phyloP scores from a whole-genome alignment of 106 monocot genomes.

The Triglochin maritima region DNA sequence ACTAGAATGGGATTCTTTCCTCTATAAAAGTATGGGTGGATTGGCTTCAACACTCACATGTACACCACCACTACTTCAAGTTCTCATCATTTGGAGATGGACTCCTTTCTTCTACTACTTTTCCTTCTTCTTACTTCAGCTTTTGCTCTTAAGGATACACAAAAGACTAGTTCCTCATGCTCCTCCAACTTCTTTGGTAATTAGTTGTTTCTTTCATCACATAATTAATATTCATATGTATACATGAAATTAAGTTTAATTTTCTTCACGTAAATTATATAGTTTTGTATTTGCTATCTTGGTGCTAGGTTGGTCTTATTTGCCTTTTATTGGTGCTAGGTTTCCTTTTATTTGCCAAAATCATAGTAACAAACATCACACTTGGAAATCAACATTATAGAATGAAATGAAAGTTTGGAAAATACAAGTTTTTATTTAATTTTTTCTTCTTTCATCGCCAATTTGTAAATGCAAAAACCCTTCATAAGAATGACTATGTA shows the following conservation, averaged over 20 bases:
- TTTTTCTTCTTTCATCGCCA: no score
- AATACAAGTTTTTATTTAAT: no score
- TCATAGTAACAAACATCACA: neutral
- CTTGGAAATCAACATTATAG: no score
- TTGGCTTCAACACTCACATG: no score
- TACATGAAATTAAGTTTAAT: no score
- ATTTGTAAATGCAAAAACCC: no score
- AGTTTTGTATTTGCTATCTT: neutral
- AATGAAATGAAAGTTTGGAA: no score
- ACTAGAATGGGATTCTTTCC: no score
- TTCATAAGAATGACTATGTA: no score
- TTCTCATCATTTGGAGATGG: neutral
- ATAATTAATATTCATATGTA: neutral
- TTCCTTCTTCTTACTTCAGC: slow-evolving; percentile 1
- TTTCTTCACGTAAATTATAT: neutral
- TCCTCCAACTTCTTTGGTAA: slow-evolving; percentile 7
- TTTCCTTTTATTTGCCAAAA: no score
- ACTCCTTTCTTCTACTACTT: neutral
- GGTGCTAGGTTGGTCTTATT: neutral
- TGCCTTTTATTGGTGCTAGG: neutral
- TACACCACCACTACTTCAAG: no score
- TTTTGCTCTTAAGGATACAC: neutral
- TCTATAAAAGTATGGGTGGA: no score
- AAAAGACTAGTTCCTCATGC: slow-evolving; percentile 1
- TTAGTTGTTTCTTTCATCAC: neutral